These are phyloP conservation scores for Hydnomerulius pinastri DNA, from an alignment of 768 basidiomycete genomes.

Conservation along the genomic window DNA sequence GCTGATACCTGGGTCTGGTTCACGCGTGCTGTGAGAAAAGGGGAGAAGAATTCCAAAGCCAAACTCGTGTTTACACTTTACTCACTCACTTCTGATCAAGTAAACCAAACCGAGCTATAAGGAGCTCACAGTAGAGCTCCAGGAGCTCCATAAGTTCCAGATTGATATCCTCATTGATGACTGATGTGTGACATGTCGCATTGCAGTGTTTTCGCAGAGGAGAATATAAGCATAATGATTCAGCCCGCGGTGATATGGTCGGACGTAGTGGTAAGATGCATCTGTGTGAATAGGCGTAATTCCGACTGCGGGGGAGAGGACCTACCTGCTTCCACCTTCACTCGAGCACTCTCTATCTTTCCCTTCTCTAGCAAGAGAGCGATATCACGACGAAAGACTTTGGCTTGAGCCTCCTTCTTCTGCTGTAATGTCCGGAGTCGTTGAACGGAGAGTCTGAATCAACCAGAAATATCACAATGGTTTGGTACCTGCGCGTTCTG, in stretches of 20 bases:
- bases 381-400: conserved; percentile 73
- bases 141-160: conserved; percentile 89
- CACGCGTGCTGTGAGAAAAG: conserved; percentile 54
- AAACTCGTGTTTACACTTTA: conserved; percentile 1
- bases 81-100: conserved; percentile 80
- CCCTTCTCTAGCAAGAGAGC: conserved; percentile 76
- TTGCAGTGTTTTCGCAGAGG: background rate
- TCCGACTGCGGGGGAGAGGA: conserved; percentile 20
- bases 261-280: conserved; percentile 19
- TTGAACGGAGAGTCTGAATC: conserved; percentile 75
- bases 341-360: conserved; percentile 80
- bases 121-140: conserved; percentile 93
- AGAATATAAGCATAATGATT: conserved; percentile 1
- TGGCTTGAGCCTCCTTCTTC: conserved; percentile 89
- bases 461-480: conserved; percentile 3
- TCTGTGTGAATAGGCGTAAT: background rate
- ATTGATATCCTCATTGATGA: conserved; percentile 84
- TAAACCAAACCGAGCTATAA: conserved; percentile 88
- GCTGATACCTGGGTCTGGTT: conserved; percentile 82
- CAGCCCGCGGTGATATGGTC: conserved; percentile 9
- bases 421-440: conserved; percentile 83
- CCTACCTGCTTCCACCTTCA: conserved; percentile 84
- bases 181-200: conserved; percentile 32
- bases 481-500: background rate
- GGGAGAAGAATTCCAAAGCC: conserved; percentile 5